Evolutionary conservation across 768 basidiomycete species (phyloP), one percentile per base, ranked within the genome.

Genomic region (Daedaleopsis sinensis): DNA sequence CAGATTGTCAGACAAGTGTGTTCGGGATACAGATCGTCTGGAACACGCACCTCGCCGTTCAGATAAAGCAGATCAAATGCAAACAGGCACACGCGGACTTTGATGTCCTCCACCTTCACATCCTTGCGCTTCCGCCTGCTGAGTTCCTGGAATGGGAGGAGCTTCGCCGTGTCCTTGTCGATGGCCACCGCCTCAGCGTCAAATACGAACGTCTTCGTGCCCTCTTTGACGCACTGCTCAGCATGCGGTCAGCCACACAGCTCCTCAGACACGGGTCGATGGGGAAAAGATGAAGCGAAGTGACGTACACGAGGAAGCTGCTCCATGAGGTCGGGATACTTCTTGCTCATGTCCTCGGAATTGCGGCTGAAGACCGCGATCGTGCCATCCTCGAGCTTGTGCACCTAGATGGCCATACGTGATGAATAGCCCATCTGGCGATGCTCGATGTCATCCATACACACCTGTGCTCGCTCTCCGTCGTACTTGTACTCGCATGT

Each of bases 401-500:
- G 97, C 3, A 96, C 90, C 87, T 91, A 32, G 27, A 32, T 32
- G 27, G 7, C 27, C 27, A 32, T 32, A 32, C 27, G 27, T 32
- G 27, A 32, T 32, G 27, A 32, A 32, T 32, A 7, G 4, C 27
- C 3, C 27, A 32, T 32, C 27, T 32, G 4, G 7, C 27, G 27
- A 7, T 3, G 27, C 27, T 32, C 4, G 10, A 42, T 12, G 39
- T 42, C 39, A 13, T 42, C 39, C 3, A 42, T 42, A 42, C 75
- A 38, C 47, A 89, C 91, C 78, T 98, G 96, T 16, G 97, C 97
- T 50, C 97, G 88, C 73, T 99, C 97, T 8, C 97, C 97, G 65
- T 99, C 97, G 67, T 99, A 99, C 75, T 99, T 99, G 77, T 99
- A 99, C 78, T 99, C 97, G 76, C 96, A 98, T 10, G 97, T 98